Conservation (phyloP, 2,329 filamentous ascomycete species). For the Thyridium curvatum region DNA sequence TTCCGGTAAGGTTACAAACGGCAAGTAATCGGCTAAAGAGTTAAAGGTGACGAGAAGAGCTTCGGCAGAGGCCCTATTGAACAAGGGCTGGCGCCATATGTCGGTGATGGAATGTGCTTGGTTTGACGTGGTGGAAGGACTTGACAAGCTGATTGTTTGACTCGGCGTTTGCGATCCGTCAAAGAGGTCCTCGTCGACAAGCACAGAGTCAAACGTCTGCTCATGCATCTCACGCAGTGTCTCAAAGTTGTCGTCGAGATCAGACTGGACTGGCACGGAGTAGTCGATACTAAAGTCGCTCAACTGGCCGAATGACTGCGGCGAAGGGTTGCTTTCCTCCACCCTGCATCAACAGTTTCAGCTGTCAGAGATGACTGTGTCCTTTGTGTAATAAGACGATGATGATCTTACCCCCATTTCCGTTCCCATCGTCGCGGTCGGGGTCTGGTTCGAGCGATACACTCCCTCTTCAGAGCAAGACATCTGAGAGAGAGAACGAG, state of each 20-base stretch:
- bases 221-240: conserved; percentile 36
- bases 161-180: conserved; percentile 9
- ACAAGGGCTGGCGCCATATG: conserved; percentile 38
- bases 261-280: conserved; percentile 31
- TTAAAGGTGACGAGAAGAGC: conserved; percentile 36
- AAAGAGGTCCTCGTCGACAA: conserved; percentile 6
- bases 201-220: conserved; percentile 14
- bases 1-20: conserved; percentile 31
- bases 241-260: conserved; percentile 32
- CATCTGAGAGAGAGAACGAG: conserved; percentile 3
- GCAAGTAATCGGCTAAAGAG: conserved; percentile 29
- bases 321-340: background rate
- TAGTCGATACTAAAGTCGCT: conserved; percentile 51
- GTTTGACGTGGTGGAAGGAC: conserved; percentile 2
- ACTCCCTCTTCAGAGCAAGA: conserved; percentile 6
- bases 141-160: background rate
- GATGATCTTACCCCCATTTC: background rate
- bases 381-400: no score
- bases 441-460: conserved; percentile 5
- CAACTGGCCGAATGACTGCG: conserved; percentile 28
- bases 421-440: conserved; percentile 4
- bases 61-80: conserved; percentile 46
- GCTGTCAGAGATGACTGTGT: no score
- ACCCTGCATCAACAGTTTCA: no score
- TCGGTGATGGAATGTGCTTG: conserved; percentile 3